A percentile compares a stretch with the other conserved stretches of the same genome.
phyloP scores from a whole-genome alignment of 306 rosid genomes.

The Quercus alba region DNA sequence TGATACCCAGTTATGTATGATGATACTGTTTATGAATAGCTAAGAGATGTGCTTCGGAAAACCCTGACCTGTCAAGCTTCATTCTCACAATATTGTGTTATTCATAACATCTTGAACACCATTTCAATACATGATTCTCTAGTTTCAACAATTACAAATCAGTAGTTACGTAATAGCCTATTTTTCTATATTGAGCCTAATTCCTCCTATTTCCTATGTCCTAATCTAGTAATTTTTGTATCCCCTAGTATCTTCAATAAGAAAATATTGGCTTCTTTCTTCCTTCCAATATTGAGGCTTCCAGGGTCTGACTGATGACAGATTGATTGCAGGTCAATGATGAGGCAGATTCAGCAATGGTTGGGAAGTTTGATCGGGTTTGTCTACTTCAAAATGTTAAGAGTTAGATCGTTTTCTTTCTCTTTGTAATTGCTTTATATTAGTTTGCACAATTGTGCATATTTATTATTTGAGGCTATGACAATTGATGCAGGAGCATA shows the following conservation, averaged over 20 bases:
- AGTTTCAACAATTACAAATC: not conserved
- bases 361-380: constrained; percentile 30
- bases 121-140: not conserved
- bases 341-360: constrained; percentile 48
- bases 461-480: not conserved
- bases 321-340: constrained; percentile 42
- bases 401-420: not conserved
- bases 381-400: constrained; percentile 14
- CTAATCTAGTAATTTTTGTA: not conserved
- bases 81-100: not conserved
- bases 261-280: not conserved
- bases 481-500: not conserved
- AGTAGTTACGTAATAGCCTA: not conserved
- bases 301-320: constrained; percentile 9
- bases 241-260: not conserved
- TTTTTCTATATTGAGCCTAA: not conserved
- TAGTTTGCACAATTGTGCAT: not conserved
- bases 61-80: not conserved
- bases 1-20: not conserved
- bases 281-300: constrained; percentile 11
- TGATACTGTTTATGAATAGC: not conserved
- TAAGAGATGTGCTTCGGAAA: not conserved
- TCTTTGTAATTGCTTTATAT: not conserved
- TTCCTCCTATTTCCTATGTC: not conserved
- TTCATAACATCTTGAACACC: not conserved